phyloP scores from a whole-genome alignment of 768 basidiomycete species.

The Leccinum olivaceopallidum region DNA sequence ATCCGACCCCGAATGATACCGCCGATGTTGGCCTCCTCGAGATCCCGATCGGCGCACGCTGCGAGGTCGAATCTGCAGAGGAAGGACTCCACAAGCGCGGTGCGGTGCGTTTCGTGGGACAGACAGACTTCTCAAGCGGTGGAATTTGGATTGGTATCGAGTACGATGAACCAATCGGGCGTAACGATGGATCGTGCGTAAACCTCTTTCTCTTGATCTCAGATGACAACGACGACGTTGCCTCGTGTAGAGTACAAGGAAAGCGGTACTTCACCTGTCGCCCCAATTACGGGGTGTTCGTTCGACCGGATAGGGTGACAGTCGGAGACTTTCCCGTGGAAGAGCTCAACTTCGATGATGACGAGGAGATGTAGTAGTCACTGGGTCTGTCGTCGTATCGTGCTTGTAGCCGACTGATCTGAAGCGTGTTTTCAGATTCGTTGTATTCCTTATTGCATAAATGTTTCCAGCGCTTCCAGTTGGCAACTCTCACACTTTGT shows the following conservation, averaged over 20 bases:
- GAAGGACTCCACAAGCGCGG: constrained; percentile 77
- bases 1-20: constrained; percentile 17
- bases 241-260: constrained; percentile 67
- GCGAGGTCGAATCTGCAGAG: constrained; percentile 76
- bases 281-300: constrained; percentile 81
- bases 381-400: neutral
- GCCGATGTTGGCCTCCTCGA: constrained; percentile 37
- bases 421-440: neutral
- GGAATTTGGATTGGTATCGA: constrained; percentile 90
- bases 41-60: constrained; percentile 72
- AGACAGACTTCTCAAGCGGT: constrained; percentile 65
- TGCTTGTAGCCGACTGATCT: neutral
- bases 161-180: constrained; percentile 94
- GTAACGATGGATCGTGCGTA: constrained; percentile 90
- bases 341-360: constrained; percentile 72
- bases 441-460: neutral
- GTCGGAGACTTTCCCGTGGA: constrained; percentile 88
- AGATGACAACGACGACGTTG: neutral
- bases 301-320: constrained; percentile 76
- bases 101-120: constrained; percentile 81
- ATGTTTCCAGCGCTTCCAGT: no score
- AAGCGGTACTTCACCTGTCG: constrained; percentile 82
- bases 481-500: no score
- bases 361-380: constrained; percentile 65
- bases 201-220: constrained; percentile 17